Conservation (phyloP, 225 moss, liverwort and hornwort genomes). For the Pleurozium schreberi region DNA sequence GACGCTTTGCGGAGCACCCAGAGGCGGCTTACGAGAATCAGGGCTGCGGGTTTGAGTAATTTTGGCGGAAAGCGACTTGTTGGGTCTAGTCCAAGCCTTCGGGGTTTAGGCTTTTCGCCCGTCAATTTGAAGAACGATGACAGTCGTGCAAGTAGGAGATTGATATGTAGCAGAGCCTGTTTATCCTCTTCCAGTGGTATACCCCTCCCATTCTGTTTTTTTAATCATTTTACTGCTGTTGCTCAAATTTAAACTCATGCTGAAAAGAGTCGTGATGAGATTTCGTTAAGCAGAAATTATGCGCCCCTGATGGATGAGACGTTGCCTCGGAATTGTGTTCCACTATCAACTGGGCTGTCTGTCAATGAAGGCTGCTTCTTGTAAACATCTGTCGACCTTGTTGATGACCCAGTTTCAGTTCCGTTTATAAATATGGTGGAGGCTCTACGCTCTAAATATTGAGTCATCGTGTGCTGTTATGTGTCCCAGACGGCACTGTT, state of each 20-base stretch:
- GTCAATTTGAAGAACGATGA: background rate
- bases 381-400: background rate
- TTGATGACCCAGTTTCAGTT: background rate
- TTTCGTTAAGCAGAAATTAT: background rate
- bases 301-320: background rate
- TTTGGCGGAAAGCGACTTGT: background rate
- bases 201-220: background rate
- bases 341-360: background rate
- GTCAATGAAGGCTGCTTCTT: background rate
- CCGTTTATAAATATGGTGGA: background rate
- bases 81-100: background rate
- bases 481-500: constrained; percentile 3
- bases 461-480: background rate
- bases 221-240: background rate
- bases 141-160: background rate
- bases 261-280: background rate
- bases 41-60: background rate
- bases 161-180: constrained; percentile 6
- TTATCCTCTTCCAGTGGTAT: constrained; percentile 14
- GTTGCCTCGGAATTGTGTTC: background rate
- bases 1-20: background rate
- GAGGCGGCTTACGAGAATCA: background rate
- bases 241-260: background rate
- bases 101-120: background rate
- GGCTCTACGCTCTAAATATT: background rate